phyloP scores from a whole-genome alignment of 1,284 basidiomycete species.

The Testicularia cyperi region DNA sequence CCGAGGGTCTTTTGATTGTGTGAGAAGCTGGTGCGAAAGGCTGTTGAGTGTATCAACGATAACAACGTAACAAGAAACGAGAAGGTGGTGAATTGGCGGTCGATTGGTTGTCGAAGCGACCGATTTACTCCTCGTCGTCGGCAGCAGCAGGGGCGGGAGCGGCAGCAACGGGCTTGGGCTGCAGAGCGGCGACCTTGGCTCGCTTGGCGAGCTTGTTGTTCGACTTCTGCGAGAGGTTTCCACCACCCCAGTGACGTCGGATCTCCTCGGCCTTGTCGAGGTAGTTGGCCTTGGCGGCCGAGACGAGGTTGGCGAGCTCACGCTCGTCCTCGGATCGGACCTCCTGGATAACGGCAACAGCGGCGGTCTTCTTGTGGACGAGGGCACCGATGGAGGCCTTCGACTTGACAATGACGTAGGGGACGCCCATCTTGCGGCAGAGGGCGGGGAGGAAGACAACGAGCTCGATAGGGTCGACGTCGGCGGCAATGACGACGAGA shows the following conservation, averaged over 20 bases:
- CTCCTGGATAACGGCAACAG: conserved; percentile 86
- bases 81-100: no score
- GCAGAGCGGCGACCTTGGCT: conserved; percentile 75
- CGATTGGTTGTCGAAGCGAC: no score
- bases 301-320: conserved; percentile 87
- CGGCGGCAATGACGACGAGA: conserved; percentile 94
- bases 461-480: conserved; percentile 98
- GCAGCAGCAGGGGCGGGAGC: conserved; percentile 22
- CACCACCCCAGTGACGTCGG: conserved; percentile 92
- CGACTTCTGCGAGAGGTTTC: conserved; percentile 88
- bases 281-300: conserved; percentile 92
- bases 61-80: no score
- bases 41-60: no score
- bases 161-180: conserved; percentile 35
- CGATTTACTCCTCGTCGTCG: conserved; percentile 37
- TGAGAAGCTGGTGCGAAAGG: no score
- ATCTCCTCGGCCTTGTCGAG: conserved; percentile 93
- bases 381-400: conserved; percentile 96
- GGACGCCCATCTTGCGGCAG: conserved; percentile 98
- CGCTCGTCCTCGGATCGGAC: conserved; percentile 91
- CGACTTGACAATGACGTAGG: conserved; percentile 94
- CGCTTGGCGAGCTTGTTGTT: conserved; percentile 89
- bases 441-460: conserved; percentile 91
- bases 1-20: no score
- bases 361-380: conserved; percentile 96